Evolutionary conservation across 768 basidiomycete genomes (phyloP), one percentile per base, ranked within the genome.

Genomic region (Lentinula raphanica): DNA sequence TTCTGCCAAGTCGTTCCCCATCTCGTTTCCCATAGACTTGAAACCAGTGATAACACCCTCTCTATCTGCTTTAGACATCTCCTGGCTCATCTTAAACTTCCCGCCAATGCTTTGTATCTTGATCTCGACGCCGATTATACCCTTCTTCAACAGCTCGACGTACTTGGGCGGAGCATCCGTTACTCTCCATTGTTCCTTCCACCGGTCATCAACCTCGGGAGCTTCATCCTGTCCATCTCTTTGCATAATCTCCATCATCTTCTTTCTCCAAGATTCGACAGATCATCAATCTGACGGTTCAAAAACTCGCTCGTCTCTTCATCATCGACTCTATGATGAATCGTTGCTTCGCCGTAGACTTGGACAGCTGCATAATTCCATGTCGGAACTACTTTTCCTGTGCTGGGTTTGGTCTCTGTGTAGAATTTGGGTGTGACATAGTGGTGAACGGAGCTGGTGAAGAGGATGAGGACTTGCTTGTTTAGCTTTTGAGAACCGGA

Each of bases 361-460:
- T 69, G 64, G 19, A 67, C 68, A 2, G 68, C 66, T 29, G 63
- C 56, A 60, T 67, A 69, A 59, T 69, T 58, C 68, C 68, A 69
- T 4, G 68, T 69, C 0, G 66, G 65, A 1, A 67, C 68, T 27
- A 65, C 64, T 51, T 67, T 67, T 17, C 64, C 68, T n/a, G 66
- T 66, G 5, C 58, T 23, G 21, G 66, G 66, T 56, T 69, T 69
- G n/a, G 68, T 68, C 59, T 59, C 60, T 17, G 56, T 62, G 65
- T 68, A 68, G 56, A 66, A 67, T 54, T 63, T 66, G 5, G 67
- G 66, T 19, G 67, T 64, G 13, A 68, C 60, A 58, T 68, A 68
- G 65, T 64, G 64, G 38, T 67, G 64, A n/a, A 54, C 59, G 17
- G 65, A 63, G 3, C 38, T 61, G 31, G 58, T 67, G 62, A 68